Percentiles rank a stretch among this genome's conserved stretches.
Conservation (phyloP, 2,329 filamentous ascomycete genomes). For the Fusarium sp. region DNA sequence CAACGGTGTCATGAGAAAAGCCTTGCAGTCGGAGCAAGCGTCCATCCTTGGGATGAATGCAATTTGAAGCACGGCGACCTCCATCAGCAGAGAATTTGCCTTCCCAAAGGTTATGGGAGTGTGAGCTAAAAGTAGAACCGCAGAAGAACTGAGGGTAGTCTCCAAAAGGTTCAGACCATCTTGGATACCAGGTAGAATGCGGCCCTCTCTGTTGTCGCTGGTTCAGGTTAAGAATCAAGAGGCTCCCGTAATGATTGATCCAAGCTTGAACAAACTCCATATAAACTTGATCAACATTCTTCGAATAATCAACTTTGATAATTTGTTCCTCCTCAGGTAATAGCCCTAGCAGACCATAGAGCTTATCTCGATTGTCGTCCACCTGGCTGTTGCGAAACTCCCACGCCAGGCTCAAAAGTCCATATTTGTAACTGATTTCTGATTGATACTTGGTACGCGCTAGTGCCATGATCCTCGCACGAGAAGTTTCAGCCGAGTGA, state of each 20-base stretch:
- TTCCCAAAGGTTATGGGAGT: not conserved
- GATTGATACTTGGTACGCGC: not conserved
- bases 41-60: not conserved
- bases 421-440: not conserved
- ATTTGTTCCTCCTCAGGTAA: not conserved
- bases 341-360: not conserved
- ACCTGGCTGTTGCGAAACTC: not conserved
- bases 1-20: not conserved
- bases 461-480: not conserved
- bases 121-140: not conserved
- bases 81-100: not conserved
- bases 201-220: not conserved
- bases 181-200: not conserved
- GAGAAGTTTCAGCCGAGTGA: not conserved
- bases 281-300: not conserved
- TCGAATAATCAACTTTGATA: not conserved
- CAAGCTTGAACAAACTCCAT: not conserved
- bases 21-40: not conserved
- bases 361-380: not conserved
- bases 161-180: not conserved
- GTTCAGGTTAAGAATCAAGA: not conserved
- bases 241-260: not conserved
- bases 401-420: not conserved
- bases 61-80: not conserved
- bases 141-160: not conserved